phyloP scores from a whole-genome alignment of 805 yeast species.

The Starmerella lactis-condensi region DNA sequence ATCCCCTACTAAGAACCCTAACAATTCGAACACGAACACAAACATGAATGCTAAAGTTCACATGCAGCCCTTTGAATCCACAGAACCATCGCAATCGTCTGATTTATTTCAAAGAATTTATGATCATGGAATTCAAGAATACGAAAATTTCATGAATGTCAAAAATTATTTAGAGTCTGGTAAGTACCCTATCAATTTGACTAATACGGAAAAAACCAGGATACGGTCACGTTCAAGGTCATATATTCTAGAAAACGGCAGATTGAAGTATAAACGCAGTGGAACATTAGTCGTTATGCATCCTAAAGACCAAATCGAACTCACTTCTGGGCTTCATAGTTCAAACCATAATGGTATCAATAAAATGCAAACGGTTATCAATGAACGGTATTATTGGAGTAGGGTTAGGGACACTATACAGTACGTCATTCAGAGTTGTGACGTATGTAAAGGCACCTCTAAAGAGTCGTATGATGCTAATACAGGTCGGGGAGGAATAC shows the following conservation, averaged over 20 bases:
- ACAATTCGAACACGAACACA: not conserved
- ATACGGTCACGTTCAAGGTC: constrained; percentile 61
- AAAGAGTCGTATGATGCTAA: too few relatives aligned
- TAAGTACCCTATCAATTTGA: constrained; percentile 57
- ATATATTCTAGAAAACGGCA: constrained; percentile 53
- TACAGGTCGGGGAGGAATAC: too few relatives aligned
- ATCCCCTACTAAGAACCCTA: not conserved
- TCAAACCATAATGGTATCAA: constrained; percentile 71
- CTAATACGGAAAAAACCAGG: constrained; percentile 73
- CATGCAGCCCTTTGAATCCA: not conserved
- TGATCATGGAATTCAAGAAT: constrained; percentile 13
- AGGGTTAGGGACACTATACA: constrained; percentile 76
- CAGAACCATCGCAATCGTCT: not conserved
- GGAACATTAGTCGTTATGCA: constrained; percentile 54
- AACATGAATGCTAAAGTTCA: not conserved
- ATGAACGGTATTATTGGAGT: constrained; percentile 79
- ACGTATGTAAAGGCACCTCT: constrained; percentile 31
- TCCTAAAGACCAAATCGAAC: constrained; percentile 51
- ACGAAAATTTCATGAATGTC: constrained; percentile 51
- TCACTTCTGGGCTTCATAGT: constrained; percentile 50
- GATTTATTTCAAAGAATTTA: too few relatives aligned
- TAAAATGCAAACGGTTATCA: constrained; percentile 57
- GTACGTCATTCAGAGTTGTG: constrained; percentile 56
- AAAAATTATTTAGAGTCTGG: constrained; percentile 66
- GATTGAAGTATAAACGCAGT: constrained; percentile 53